These are phyloP conservation scores for Linum trigynum DNA, from an alignment of 345 rosid species.

Conservation along the genomic window DNA sequence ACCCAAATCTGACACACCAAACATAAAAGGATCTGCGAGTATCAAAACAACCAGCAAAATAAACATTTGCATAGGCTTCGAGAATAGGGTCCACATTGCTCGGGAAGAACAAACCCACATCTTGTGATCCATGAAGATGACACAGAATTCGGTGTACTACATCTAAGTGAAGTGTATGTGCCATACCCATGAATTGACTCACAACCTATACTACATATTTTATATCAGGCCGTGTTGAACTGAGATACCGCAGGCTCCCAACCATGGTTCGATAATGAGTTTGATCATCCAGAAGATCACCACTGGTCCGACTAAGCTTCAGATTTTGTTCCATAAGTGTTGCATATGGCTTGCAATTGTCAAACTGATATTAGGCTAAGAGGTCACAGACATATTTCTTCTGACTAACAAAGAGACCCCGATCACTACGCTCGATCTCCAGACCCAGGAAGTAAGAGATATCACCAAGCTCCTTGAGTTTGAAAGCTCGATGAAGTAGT, in stretches of 20 bases:
- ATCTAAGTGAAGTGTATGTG: not conserved
- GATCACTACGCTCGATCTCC: not conserved
- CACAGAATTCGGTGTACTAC: not conserved
- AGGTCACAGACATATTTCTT: no score
- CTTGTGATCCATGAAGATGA: not conserved
- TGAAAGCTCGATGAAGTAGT: no score
- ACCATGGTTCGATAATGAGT: not conserved
- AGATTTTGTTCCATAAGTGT: constrained; percentile 5
- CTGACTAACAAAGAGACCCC: no score
- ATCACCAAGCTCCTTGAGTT: no score
- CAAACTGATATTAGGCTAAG: no score
- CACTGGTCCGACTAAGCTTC: not conserved
- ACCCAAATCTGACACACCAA: not conserved
- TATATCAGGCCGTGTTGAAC: not conserved
- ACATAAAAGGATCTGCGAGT: not conserved
- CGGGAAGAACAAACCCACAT: no score
- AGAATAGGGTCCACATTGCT: no score
- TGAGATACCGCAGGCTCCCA: not conserved
- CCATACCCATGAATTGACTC: no score
- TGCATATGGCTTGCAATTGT: no score
- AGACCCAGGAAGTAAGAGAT: not conserved
- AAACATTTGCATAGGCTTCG: no score
- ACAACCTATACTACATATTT: not conserved
- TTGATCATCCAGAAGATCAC: not conserved
- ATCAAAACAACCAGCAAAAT: not conserved